phyloP scores from a whole-genome alignment of 2,329 filamentous ascomycete genomes.

The Colletotrichum trifolii region DNA sequence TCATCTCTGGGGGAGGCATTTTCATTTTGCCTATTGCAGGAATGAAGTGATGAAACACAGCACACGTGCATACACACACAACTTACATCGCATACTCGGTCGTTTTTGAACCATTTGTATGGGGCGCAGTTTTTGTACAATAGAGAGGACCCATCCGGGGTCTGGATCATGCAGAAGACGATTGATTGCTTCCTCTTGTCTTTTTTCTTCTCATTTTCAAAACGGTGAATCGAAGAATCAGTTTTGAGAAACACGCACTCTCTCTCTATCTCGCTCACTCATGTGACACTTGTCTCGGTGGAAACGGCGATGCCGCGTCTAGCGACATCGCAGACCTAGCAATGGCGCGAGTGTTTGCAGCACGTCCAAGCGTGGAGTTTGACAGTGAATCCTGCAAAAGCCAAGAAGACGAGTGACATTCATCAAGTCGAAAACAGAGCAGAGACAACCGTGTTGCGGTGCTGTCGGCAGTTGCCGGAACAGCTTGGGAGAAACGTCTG shows the following conservation, averaged over 20 bases:
- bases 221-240: constrained; percentile 31
- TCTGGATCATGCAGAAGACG: constrained; percentile 27
- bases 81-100: not conserved
- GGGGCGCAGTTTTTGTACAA: constrained; percentile 29
- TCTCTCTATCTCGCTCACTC: not conserved
- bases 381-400: constrained; percentile 1
- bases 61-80: constrained; percentile 8
- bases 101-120: constrained; percentile 8
- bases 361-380: constrained; percentile 14
- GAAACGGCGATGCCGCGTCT: constrained; percentile 6
- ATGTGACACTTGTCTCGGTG: not conserved
- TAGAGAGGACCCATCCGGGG: constrained; percentile 20
- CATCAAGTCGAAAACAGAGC: not conserved
- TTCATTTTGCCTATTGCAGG: constrained; percentile 28
- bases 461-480: no score
- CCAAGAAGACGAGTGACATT: not conserved
- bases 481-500: not conserved
- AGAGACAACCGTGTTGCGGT: no score
- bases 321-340: constrained; percentile 1
- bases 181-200: constrained; percentile 6
- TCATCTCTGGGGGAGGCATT: constrained; percentile 30
- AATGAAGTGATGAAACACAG: constrained; percentile 36
- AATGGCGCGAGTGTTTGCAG: not conserved
- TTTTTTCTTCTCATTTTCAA: constrained; percentile 22
- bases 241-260: constrained; percentile 24